These are phyloP conservation scores for Saccharomyces hybrid DNA, from an alignment of 1,139 yeast genomes.

Conservation along the genomic window DNA sequence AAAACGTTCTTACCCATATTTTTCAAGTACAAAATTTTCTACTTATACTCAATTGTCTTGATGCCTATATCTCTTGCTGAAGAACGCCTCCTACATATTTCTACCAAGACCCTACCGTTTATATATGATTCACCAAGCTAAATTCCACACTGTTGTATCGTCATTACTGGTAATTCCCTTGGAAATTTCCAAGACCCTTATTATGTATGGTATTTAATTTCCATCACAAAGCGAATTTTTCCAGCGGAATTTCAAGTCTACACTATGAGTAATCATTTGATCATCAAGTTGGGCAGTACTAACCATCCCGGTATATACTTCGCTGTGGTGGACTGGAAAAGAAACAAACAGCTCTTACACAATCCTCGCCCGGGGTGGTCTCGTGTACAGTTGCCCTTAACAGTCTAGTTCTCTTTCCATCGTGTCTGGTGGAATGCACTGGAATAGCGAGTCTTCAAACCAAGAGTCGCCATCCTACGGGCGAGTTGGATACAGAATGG, in stretches of 20 bases:
- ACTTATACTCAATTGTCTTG: conserved; percentile 25
- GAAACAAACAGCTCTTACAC: background rate
- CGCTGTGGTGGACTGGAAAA: background rate
- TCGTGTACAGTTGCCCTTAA: background rate
- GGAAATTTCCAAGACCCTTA: background rate
- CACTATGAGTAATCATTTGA: conserved; percentile 1
- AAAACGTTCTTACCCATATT: conserved; percentile 47
- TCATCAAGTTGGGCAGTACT: background rate
- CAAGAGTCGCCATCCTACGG: no score
- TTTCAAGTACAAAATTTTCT: background rate
- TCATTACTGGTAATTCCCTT: background rate
- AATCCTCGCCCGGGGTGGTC: background rate
- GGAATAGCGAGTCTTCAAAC: no score
- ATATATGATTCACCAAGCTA: background rate
- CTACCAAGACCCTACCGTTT: background rate
- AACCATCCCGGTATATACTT: background rate
- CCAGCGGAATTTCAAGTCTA: conserved; percentile 5
- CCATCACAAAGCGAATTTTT: conserved; percentile 1
- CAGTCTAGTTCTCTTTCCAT: background rate
- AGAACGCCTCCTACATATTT: background rate
- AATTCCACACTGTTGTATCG: background rate
- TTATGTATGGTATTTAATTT: background rate
- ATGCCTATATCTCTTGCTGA: background rate
- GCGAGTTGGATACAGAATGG: no score
- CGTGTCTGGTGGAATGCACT: background rate